phyloP scores from a whole-genome alignment of 176 grass and related monocot species.

The Dactylis glomerata region DNA sequence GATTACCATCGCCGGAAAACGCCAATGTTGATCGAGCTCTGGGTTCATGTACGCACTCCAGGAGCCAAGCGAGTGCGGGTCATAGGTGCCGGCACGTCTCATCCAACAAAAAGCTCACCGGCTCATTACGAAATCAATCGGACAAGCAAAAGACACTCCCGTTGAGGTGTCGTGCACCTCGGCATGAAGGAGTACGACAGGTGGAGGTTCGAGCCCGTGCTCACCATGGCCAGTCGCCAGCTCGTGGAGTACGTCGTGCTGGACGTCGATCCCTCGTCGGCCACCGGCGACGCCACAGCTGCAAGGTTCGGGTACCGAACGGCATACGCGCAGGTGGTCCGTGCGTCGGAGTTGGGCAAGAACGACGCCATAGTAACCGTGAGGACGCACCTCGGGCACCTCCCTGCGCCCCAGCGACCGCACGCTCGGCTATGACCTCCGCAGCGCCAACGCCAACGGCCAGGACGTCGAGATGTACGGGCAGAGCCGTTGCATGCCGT shows the following conservation, averaged over 20 bases:
- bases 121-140: no score
- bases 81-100: no score
- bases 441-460: constrained; percentile 32
- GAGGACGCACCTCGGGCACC: constrained; percentile 59
- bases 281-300: background rate
- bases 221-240: constrained; percentile 53
- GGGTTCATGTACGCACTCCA: no score
- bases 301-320: constrained; percentile 20
- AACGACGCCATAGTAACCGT: constrained; percentile 52
- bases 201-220: constrained; percentile 44
- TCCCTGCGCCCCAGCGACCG: constrained; percentile 46
- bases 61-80: no score
- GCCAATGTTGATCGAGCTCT: no score
- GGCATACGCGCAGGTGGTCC: constrained; percentile 44
- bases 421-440: constrained; percentile 57
- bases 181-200: constrained; percentile 45
- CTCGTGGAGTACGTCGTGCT: constrained; percentile 75
- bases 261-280: constrained; percentile 39
- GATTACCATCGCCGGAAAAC: no score
- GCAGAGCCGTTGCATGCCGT: constrained; percentile 32
- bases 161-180: constrained; percentile 30
- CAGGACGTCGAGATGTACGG: constrained; percentile 44
- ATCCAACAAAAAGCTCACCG: no score
- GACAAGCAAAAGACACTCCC: no score
- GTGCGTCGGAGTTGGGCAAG: constrained; percentile 53